Evolutionary conservation across 805 yeast genomes (phyloP).

Genomic region (Candida sithepensis): DNA sequence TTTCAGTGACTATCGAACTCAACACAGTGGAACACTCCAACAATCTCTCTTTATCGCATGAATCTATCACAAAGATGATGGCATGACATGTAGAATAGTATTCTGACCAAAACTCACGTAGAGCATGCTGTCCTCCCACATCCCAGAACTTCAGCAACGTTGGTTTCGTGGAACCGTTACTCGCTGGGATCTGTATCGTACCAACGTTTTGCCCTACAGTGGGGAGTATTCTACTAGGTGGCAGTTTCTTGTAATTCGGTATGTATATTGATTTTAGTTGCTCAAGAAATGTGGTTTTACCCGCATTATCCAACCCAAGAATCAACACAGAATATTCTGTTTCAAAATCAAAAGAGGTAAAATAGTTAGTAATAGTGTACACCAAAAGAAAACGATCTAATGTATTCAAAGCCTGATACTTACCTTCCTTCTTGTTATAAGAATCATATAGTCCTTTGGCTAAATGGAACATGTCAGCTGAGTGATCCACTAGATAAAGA

Average conservation of each 20-base stretch:
- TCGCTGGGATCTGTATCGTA: constrained; percentile 33
- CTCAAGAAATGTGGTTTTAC: constrained; percentile 82
- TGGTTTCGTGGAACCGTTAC: background rate
- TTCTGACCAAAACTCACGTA: constrained; percentile 82
- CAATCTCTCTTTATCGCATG: constrained; percentile 78
- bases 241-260: constrained; percentile 40
- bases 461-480: constrained; percentile 57
- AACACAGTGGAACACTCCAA: constrained; percentile 77
- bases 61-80: constrained; percentile 87
- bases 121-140: constrained; percentile 89
- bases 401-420: no score
- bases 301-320: constrained; percentile 92
- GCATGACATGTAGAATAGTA: constrained; percentile 88
- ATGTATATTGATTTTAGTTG: constrained; percentile 55
- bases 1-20: constrained; percentile 42
- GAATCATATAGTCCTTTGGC: constrained; percentile 57
- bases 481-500: no score
- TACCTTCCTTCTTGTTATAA: constrained; percentile 54
- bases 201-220: constrained; percentile 92
- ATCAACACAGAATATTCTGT: constrained; percentile 77
- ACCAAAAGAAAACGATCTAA: no score
- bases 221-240: constrained; percentile 70
- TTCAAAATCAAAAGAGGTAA: no score
- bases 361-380: background rate
- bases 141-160: constrained; percentile 83